Evolutionary conservation across 176 grass and related monocot genomes (phyloP).

Genomic region (Alloteropsis semialata): DNA sequence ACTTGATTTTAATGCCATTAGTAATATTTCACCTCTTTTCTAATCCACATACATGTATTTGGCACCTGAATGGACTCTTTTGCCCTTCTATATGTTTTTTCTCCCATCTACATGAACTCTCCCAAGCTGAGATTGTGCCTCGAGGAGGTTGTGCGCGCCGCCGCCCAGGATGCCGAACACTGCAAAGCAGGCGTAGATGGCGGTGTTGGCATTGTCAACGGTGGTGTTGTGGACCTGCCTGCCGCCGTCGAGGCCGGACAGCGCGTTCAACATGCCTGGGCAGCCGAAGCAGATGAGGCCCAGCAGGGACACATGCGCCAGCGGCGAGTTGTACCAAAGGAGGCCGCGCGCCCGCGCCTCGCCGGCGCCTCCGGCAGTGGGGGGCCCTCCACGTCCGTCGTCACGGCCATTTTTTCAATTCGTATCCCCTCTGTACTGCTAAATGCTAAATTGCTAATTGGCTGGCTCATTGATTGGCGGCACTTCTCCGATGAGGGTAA

Average conservation of each 20-base stretch:
- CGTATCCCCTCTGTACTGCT: no score
- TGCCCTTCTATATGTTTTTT: no score
- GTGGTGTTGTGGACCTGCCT: slow-evolving; percentile 66
- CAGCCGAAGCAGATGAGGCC: slow-evolving; percentile 95
- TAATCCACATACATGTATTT: no score
- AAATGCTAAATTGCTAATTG: no score
- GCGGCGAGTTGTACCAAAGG: slow-evolving; percentile 73
- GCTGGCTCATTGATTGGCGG: background rate
- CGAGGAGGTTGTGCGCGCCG: slow-evolving; percentile 77
- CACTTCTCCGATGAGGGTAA: background rate
- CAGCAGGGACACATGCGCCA: slow-evolving; percentile 72
- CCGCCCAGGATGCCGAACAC: slow-evolving; percentile 84
- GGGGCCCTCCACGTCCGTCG: background rate
- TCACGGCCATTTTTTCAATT: slow-evolving; percentile 11
- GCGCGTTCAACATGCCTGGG: slow-evolving; percentile 99
- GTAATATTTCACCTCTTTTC: no score
- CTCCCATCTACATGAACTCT: no score
- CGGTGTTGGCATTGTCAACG: slow-evolving; percentile 90
- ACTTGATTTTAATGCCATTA: no score
- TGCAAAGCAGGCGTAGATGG: slow-evolving; percentile 83
- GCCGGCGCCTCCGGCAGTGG: background rate
- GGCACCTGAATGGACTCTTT: no score
- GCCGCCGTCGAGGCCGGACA: slow-evolving; percentile 82
- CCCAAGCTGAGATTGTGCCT: no score
- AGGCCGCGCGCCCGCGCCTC: background rate